phyloP scores from a whole-genome alignment of 495 filamentous ascomycete genomes.

The Hamigera avellanea region DNA sequence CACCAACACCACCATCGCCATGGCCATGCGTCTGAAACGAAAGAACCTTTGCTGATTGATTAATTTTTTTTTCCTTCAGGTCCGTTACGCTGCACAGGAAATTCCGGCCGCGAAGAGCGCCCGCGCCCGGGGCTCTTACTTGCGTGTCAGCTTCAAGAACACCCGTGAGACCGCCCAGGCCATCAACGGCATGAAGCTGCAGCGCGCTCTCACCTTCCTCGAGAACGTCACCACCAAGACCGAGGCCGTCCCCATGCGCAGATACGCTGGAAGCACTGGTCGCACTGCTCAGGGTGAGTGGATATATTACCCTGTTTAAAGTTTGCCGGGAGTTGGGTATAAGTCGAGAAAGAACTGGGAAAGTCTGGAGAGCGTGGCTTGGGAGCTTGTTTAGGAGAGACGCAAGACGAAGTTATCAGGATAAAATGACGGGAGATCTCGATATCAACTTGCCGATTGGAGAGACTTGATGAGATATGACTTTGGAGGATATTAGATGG shows the following conservation, averaged over 20 bases:
- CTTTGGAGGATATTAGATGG: conserved; percentile 8
- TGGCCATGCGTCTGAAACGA: too few relatives aligned
- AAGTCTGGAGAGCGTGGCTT: too few relatives aligned
- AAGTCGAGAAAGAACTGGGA: neutral
- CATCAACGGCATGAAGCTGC: conserved; percentile 97
- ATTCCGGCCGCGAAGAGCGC: conserved; percentile 87
- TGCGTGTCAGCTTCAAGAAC: conserved; percentile 99
- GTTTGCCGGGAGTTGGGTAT: conserved; percentile 5
- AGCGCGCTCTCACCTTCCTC: conserved; percentile 87
- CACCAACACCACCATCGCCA: too few relatives aligned
- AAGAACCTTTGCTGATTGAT: conserved; percentile 3
- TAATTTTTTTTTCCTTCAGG: conserved; percentile 44
- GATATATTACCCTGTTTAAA: conserved; percentile 4
- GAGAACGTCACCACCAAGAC: conserved; percentile 92
- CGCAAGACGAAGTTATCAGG: too few relatives aligned
- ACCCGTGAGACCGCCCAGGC: conserved; percentile 98
- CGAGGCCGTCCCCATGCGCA: conserved; percentile 93
- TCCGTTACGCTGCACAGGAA: conserved; percentile 93
- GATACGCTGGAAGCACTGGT: conserved; percentile 89
- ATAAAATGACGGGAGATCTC: too few relatives aligned
- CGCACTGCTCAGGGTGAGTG: conserved; percentile 91
- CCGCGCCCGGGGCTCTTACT: conserved; percentile 93
- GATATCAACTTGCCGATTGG: neutral
- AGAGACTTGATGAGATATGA: neutral
- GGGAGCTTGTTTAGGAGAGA: too few relatives aligned